Conservation (phyloP, 1,139 yeast species). For the Saccharomyces uvarum region DNA sequence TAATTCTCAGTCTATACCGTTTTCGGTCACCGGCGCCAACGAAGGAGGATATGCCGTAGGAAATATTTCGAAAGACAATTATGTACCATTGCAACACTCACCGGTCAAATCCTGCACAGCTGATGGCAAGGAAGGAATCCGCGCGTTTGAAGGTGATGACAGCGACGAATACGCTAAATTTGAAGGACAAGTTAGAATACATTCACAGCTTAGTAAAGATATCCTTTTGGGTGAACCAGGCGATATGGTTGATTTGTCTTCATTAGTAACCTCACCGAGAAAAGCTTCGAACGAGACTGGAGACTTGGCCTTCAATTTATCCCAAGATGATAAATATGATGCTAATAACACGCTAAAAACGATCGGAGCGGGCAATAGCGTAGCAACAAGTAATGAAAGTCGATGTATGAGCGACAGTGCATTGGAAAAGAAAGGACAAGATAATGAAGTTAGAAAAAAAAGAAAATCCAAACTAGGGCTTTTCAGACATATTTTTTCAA, state of each 20-base stretch:
- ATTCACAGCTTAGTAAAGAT: constrained; percentile 15
- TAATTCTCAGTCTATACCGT: not conserved
- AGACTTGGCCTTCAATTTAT: not conserved
- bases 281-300: not conserved
- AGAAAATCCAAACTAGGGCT: not conserved
- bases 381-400: not conserved
- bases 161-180: not conserved
- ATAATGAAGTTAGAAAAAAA: not conserved
- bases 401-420: not conserved
- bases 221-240: constrained; percentile 28
- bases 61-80: not conserved
- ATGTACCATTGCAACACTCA: constrained; percentile 1
- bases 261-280: constrained; percentile 1
- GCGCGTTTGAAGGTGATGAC: not conserved
- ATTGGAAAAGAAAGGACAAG: not conserved
- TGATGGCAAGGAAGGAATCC: not conserved
- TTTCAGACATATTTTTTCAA: not conserved
- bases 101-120: not conserved
- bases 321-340: not conserved
- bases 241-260: constrained; percentile 22
- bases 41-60: not conserved
- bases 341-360: not conserved
- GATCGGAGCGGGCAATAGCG: not conserved
- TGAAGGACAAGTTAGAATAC: not conserved
- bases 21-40: not conserved